Evolutionary conservation across 2,329 filamentous ascomycete species (phyloP), one percentile per base, ranked within the genome.

Genomic region (Microascus cirrosus): DNA sequence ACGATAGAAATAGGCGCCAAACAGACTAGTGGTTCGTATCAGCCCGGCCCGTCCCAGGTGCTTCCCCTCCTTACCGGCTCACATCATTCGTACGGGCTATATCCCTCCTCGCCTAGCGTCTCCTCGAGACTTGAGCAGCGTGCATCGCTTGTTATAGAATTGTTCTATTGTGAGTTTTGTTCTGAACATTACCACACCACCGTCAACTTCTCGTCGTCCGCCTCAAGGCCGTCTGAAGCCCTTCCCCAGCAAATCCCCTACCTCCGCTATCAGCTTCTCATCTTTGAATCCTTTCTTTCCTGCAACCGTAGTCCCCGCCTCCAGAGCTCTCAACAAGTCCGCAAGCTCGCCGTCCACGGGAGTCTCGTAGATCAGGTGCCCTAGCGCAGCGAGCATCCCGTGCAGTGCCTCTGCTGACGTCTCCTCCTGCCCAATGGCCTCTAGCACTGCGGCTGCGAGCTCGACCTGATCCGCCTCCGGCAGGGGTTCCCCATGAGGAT

Each of bases 271-370:
- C 52, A 90, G 69, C 56, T 75, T 72, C 68, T 87, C 79, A 13
- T 77, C 72, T 1, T 79, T 76, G 62, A 88, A 85, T 1, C 68
- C 65, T 57, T 76, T 74, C 70, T 86, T 90, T 1, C 66, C 73
- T 39, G 77, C 59, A 1, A 95, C 76, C 0, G 81, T 84, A 2
- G 81, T 81, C 35, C 79, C 76, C 0, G 90, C 89, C 67, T 92
- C 90, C 77, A 96, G 81, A 0, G 84, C 86, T 58, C 82, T 81
- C 62, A 91, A 79, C n/a, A 96, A 71, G 68, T 95, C 90, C 12
- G 85, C 76, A n/a, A 96, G 69, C 63, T 92, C 88, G 0, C 91
- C 88, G 34, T 87, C 82, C 39, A 83, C 66, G 5, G 84, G 81
- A 2, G 83, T 80, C 60, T 82, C 83, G 66, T 92, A 96, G 0